These are phyloP conservation scores for Paraleonurus japonicus DNA, from an alignment of 257 asterid species.

Conservation along the genomic window DNA sequence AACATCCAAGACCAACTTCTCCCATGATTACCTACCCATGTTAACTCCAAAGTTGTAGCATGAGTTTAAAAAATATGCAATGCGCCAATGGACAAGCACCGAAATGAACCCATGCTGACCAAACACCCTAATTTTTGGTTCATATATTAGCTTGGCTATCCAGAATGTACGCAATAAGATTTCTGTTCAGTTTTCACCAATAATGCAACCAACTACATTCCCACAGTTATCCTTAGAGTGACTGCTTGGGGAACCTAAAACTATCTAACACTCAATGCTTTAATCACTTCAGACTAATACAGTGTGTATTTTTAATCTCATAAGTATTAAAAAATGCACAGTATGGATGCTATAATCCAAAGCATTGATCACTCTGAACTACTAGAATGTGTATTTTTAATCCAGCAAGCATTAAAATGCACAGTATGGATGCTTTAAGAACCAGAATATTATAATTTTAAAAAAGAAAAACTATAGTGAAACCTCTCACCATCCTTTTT, in stretches of 20 bases:
- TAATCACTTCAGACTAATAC: not conserved
- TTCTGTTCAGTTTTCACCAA: constrained; percentile 2
- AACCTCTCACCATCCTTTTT: constrained; percentile 70
- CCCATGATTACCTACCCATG: not conserved
- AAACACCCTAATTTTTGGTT: not conserved
- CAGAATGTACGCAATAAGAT: not conserved
- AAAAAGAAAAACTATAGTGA: not conserved
- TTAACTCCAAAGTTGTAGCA: not conserved
- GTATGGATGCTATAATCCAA: not conserved
- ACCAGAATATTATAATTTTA: not conserved
- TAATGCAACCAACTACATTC: not conserved
- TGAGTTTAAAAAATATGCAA: constrained; percentile 4
- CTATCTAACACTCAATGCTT: not conserved
- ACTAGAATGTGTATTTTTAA: constrained; percentile 1
- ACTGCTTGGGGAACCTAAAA: not conserved
- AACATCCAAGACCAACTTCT: not conserved
- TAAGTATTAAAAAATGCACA: not conserved
- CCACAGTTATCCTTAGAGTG: not conserved
- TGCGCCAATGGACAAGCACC: constrained; percentile 18
- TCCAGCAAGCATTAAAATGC: not conserved
- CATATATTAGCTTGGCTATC: not conserved
- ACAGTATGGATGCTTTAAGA: not conserved
- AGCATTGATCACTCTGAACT: constrained; percentile 3
- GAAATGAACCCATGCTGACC: constrained; percentile 6
- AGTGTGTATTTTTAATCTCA: not conserved